Evolutionary conservation across 2,329 filamentous ascomycete genomes (phyloP).

Genomic region (Celoporthe dispersa): DNA sequence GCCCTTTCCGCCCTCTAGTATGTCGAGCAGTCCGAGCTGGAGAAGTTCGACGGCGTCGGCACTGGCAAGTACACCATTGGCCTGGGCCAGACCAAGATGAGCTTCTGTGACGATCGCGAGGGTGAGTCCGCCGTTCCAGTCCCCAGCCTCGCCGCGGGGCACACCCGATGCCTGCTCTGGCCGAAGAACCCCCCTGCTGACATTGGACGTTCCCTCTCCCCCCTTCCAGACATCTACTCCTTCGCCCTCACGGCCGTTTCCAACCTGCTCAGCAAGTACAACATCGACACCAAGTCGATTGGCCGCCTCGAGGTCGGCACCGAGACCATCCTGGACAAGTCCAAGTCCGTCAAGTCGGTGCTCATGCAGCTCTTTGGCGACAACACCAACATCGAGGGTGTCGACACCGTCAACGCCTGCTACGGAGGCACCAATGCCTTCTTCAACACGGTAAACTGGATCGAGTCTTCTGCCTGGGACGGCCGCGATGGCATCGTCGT

Average conservation of each 20-base stretch:
- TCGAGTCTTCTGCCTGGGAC: slow-evolving; percentile 87
- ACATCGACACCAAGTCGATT: slow-evolving; percentile 76
- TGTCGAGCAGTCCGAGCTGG: slow-evolving; percentile 80
- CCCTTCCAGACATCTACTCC: slow-evolving; percentile 77
- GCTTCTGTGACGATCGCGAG: slow-evolving; percentile 88
- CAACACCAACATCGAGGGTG: slow-evolving; percentile 83
- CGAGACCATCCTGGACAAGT: slow-evolving; percentile 86
- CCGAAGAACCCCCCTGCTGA: slow-evolving; percentile 5
- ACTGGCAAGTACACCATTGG: slow-evolving; percentile 89
- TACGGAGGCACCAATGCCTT: slow-evolving; percentile 85
- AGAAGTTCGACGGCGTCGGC: slow-evolving; percentile 84
- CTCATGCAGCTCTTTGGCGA: slow-evolving; percentile 85
- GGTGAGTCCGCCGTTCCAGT: slow-evolving; percentile 54
- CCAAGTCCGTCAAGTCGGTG: slow-evolving; percentile 87
- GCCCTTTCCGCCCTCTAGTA: slow-evolving; percentile 58
- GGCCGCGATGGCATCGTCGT: slow-evolving; percentile 81
- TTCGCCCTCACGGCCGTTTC: slow-evolving; percentile 78
- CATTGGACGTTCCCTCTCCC: not conserved
- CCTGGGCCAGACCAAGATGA: slow-evolving; percentile 89
- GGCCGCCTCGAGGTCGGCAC: slow-evolving; percentile 85
- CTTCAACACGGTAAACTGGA: slow-evolving; percentile 83
- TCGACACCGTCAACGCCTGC: slow-evolving; percentile 84
- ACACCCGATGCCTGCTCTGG: not conserved
- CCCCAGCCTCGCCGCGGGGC: not conserved
- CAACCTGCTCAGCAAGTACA: slow-evolving; percentile 81